Evolutionary conservation across 257 asterid genomes (phyloP), one percentile per base, ranked within the genome.

Genomic region (Plectranthus barbatus): DNA sequence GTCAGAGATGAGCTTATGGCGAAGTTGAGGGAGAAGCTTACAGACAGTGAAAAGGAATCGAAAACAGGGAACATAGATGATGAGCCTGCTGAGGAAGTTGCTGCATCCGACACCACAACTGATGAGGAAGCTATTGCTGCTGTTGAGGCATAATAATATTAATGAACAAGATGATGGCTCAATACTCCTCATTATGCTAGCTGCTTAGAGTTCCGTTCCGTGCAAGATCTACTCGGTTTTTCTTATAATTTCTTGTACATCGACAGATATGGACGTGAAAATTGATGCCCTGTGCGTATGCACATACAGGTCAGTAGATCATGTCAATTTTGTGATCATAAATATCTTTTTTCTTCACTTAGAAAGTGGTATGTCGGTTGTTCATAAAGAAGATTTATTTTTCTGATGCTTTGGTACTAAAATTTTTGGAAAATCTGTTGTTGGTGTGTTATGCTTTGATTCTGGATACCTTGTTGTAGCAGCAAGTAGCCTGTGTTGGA

Each of bases 11-110:
- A 83, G 70, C 96, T 89, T 23, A 70, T 42, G 74, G 48, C 37
- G 46, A 83, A 82, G 77, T 83, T 92, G 14, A 77, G 90, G 73
- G 82, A 83, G 51, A 89, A 83, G 81, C 93, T 92, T 56, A 4
- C 73, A 23, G 78, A 63, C 56, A 23, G 69, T 47, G 81, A 67
- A 59, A 67, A 74, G 58, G 88, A 67, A 40, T 34, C 76, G 24
- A 53, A 58, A 6, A 26, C 47, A 6, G 83, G 68, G 64, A 62
- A 47, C 49, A 36, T 40, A 21, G 77, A 60, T 37, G 83, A 81
- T 37, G 83, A 81, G 73, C 44, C 72, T 15, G 45, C 57, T 39
- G 86, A 76, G 65, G 92, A 71, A 60, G 79, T 61, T 68, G 72
- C 80, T 65, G 15, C 77, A 59, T 52, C 79, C 0, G 94, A 80